phyloP scores from a whole-genome alignment of 1,284 basidiomycete species.

The Cutaneotrichosporon cyanovorans region DNA sequence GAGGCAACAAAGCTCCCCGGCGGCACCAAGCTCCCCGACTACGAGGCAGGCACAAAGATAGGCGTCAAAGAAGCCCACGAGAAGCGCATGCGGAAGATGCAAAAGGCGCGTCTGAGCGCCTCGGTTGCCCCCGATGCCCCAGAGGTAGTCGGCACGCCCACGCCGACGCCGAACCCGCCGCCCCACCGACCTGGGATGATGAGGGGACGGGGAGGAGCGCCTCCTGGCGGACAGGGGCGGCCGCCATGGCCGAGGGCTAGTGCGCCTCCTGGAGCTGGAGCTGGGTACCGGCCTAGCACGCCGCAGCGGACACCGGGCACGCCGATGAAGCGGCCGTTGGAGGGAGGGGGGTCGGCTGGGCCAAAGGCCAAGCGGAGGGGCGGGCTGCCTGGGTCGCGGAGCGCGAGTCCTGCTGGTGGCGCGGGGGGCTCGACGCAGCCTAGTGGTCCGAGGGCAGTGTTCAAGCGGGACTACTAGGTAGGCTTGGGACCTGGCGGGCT shows the following conservation, averaged over 20 bases:
- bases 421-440: constrained; percentile 2
- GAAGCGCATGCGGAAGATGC: constrained; percentile 12
- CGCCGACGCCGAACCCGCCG: constrained; percentile 1
- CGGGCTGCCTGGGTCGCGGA: constrained; percentile 4
- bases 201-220: constrained; percentile 2
- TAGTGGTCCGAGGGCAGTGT: constrained; percentile 13
- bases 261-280: constrained; percentile 9
- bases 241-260: constrained; percentile 13
- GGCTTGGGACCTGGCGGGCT: too few relatives aligned
- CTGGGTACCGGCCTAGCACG: constrained; percentile 7
- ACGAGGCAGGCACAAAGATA: constrained; percentile 27
- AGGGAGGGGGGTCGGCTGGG: background rate
- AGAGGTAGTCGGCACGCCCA: constrained; percentile 7
- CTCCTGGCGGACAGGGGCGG: constrained; percentile 1
- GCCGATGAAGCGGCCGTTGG: constrained; percentile 7
- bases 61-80: constrained; percentile 23
- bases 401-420: constrained; percentile 10
- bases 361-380: constrained; percentile 8
- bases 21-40: constrained; percentile 31
- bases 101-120: constrained; percentile 11
- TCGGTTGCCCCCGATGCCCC: constrained; percentile 17
- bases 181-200: constrained; percentile 3
- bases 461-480: constrained; percentile 9
- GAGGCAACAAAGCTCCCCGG: constrained; percentile 25
- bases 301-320: constrained; percentile 3